Percentiles rank a stretch among this genome's conserved stretches.
These are phyloP conservation scores for Psilocybe mexicana DNA, from an alignment of 1,284 basidiomycete genomes.

Conservation along the genomic window DNA sequence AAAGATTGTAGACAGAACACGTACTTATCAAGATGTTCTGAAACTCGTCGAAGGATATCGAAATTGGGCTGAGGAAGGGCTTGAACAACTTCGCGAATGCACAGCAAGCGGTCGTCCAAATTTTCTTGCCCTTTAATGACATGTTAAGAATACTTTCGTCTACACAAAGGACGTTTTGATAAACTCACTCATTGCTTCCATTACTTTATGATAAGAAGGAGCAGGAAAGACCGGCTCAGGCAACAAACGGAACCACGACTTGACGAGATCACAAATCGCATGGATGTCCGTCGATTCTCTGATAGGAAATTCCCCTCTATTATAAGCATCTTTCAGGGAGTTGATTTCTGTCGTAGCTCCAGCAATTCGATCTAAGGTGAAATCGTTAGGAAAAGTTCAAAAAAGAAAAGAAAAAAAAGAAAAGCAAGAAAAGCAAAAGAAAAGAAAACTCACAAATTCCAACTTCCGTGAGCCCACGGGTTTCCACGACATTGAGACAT, in stretches of 20 bases:
- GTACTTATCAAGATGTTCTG: slow-evolving; percentile 81
- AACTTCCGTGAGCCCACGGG: slow-evolving; percentile 72
- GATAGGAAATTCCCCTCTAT: slow-evolving; percentile 68
- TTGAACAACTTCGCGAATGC: slow-evolving; percentile 67
- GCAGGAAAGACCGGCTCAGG: slow-evolving; percentile 78
- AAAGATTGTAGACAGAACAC: slow-evolving; percentile 35
- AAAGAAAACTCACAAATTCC: slow-evolving; percentile 68
- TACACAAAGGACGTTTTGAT: background rate
- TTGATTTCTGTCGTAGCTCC: slow-evolving; percentile 73
- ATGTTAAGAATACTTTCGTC: background rate
- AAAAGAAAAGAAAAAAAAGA: too few relatives aligned
- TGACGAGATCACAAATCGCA: slow-evolving; percentile 78
- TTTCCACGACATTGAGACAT: slow-evolving; percentile 70
- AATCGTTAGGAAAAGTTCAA: background rate
- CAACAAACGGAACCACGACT: slow-evolving; percentile 79
- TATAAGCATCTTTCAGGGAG: slow-evolving; percentile 69
- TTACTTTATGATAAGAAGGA: slow-evolving; percentile 64
- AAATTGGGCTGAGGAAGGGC: slow-evolving; percentile 70
- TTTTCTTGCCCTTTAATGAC: slow-evolving; percentile 56
- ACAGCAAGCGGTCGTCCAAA: slow-evolving; percentile 63
- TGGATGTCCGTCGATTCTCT: slow-evolving; percentile 67
- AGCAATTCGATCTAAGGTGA: slow-evolving; percentile 70
- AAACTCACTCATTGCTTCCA: slow-evolving; percentile 68
- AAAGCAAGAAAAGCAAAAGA: too few relatives aligned
- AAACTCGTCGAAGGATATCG: slow-evolving; percentile 70